phyloP scores from a whole-genome alignment of 352 stramenopile species.

The Globisporangium barbulae region DNA sequence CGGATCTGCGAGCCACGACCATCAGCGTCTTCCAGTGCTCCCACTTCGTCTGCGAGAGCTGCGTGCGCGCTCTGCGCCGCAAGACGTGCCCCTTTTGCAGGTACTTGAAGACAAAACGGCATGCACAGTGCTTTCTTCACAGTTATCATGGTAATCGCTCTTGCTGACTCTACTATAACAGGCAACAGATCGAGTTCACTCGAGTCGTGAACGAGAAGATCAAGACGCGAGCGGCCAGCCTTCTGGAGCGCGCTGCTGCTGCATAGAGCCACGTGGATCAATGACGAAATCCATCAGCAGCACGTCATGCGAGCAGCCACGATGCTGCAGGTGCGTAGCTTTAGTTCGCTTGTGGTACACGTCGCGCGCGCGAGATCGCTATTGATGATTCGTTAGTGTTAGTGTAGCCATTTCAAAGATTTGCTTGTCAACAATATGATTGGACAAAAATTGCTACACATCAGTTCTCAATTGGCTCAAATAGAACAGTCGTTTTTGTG shows the following conservation, averaged over 20 bases:
- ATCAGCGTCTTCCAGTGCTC: conserved; percentile 29
- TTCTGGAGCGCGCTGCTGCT: not conserved
- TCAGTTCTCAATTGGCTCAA: not conserved
- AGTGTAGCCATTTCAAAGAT: conserved; percentile 5
- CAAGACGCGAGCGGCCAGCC: not conserved
- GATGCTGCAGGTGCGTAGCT: too few relatives aligned
- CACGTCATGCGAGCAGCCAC: too few relatives aligned
- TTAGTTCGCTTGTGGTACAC: too few relatives aligned
- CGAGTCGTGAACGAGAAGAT: not conserved
- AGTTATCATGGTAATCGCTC: too few relatives aligned
- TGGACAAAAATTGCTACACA: not conserved
- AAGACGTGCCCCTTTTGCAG: conserved; percentile 27
- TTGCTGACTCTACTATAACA: not conserved
- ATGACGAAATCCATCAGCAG: not conserved
- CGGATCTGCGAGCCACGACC: conserved; percentile 15
- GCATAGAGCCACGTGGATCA: not conserved
- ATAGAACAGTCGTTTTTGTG: not conserved
- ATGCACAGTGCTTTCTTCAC: not conserved
- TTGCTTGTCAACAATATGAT: not conserved
- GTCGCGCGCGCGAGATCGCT: too few relatives aligned
- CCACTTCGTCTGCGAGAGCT: conserved; percentile 28
- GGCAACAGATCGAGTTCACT: not conserved
- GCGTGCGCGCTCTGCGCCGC: conserved; percentile 20
- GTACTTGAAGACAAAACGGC: not conserved
- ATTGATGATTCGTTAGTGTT: too few relatives aligned